Base-by-base conservation (phyloP, 495 filamentous ascomycete genomes). In the Aspergillus baeticus region DNA sequence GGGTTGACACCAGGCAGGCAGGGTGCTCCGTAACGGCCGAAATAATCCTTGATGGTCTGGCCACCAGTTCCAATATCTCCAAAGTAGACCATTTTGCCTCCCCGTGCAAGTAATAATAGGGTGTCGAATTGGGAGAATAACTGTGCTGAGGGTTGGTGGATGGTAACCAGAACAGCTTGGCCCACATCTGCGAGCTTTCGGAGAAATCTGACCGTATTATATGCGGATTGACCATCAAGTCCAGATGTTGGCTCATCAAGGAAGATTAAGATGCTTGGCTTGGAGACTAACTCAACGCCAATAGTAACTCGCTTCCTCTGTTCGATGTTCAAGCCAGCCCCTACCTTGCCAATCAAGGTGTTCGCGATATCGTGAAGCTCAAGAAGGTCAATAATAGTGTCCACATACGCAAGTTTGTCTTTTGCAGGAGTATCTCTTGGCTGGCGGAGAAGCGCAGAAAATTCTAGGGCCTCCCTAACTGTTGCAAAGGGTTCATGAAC, bases 201-300 rank as follows among this genome's bases (percentile, higher is more conserved):
- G 22, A 89, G 64, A 56, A 88, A 84, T 5, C 81, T 70, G n/a
- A 85, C 74, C 13, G 86, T 86, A 57, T 84, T 83, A 58, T 77
- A 88, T 14, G 86, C 84, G 11, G 84, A 79, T 36, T 80, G 76
- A 0, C 75, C 77, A 58, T 89, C 86, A 5, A 89, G 77, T 39
- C 85, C 86, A 10, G 82, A 87, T 5, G 88, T 92, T 3, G 89
- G 89, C 61, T 92, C 87, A 61, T 91, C 88, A 31, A 91, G 69
- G 67, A 91, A 91, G 54, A 91, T 80, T 6, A 90, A 65, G 34
- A 88, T 76, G 34, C 79, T 84, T n/a, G 80, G 87, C 63, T 87
- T 89, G 0, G 77, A 73, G 0, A 82, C 86, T 0, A 90, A 69
- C 60, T 90, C 87, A 10, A 89, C 83, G 8, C 80, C 86, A 50